These are phyloP conservation scores for Aspergillus indologenus DNA, from an alignment of 495 filamentous ascomycete species.

Conservation along the genomic window DNA sequence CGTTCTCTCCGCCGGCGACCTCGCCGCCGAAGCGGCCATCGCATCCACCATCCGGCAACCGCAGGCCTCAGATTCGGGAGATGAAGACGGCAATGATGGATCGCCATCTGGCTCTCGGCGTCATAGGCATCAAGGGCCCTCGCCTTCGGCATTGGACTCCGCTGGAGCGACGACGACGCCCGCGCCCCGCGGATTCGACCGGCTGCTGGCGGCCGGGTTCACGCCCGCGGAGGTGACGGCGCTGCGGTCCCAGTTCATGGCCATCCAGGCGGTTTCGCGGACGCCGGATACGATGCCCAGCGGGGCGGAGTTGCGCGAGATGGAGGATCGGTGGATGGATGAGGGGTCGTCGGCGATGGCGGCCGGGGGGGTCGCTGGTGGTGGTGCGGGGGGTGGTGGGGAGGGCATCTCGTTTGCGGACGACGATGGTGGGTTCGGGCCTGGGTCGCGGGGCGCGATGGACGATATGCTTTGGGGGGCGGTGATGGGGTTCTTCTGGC, in stretches of 20 bases:
- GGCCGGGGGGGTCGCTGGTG: constrained; percentile 22
- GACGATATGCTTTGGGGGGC: constrained; percentile 89
- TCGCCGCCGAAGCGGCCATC: constrained; percentile 61
- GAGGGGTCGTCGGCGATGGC: constrained; percentile 52
- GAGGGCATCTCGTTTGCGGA: constrained; percentile 42
- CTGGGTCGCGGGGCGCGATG: constrained; percentile 49
- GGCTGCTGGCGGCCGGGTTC: constrained; percentile 76
- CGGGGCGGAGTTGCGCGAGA: constrained; percentile 52
- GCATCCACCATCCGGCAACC: constrained; percentile 35
- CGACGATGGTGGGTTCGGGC: constrained; percentile 49
- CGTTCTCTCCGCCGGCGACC: constrained; percentile 59
- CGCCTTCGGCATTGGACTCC: neutral
- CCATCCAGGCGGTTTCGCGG: constrained; percentile 69
- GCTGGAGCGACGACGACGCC: constrained; percentile 52
- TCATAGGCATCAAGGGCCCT: neutral
- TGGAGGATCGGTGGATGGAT: constrained; percentile 95
- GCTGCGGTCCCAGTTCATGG: constrained; percentile 80
- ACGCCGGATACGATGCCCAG: constrained; percentile 84
- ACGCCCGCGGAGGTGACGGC: constrained; percentile 74
- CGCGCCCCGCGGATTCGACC: constrained; percentile 83
- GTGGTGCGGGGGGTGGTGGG: constrained; percentile 23
- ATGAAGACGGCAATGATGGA: neutral
- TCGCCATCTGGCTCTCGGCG: too few species aligned
- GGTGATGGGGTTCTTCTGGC: constrained; percentile 92
- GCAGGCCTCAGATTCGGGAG: neutral